Evolutionary conservation across 2,329 filamentous ascomycete species (phyloP), one percentile per base, ranked within the genome.

Genomic region (Cercospora berteroae): DNA sequence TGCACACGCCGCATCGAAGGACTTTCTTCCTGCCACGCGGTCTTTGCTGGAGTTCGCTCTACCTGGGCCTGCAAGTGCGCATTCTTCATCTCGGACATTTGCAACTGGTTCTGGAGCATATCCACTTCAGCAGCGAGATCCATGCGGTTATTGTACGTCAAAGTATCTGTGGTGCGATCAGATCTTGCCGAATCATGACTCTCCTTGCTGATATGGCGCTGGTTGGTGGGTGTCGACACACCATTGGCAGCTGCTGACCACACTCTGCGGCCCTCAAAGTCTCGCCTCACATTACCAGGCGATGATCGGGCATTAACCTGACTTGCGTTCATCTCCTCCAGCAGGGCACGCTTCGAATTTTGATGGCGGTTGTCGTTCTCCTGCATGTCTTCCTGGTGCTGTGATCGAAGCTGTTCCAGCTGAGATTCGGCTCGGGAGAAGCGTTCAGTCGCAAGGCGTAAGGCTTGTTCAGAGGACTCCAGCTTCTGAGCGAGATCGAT

Each of bases 31-130:
- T 88, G 82, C 78, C 83, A 87, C 39, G 81, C 79, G 25, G 85
- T 85, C 5, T 81, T 81, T 3, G 89, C 87, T 0, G 87, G 89
- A 9, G 82, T 82, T 57, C 91, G 88, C 44, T 94, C 91, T 50
- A 97, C 82, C 77, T 97, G 93, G 76, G 88, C 93, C 77, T 97
- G 92, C 5, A 98, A 87, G 75, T 98, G 94, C 36, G 91, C 89
- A 79, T 97, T 97, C 74, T 96, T 92, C 92, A 98, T 97, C 79
- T 97, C 91, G 4, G 91, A 89, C 78, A 98, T 88, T 76, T 98
- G 94, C 61, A 98, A 86, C 77, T 97, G 93, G 77, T 96, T 97
- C 77, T 97, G 94, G 27, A 97, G 85, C 79, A 96, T 89, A 77
- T 98, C 94, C 12, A 97, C 84, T 75, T 98, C 94, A 3, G 92